Percentiles rank a stretch among this genome's conserved stretches.
These are phyloP conservation scores for Trichoderma brevicompactum DNA, from an alignment of 2,329 filamentous ascomycete genomes.

Conservation along the genomic window DNA sequence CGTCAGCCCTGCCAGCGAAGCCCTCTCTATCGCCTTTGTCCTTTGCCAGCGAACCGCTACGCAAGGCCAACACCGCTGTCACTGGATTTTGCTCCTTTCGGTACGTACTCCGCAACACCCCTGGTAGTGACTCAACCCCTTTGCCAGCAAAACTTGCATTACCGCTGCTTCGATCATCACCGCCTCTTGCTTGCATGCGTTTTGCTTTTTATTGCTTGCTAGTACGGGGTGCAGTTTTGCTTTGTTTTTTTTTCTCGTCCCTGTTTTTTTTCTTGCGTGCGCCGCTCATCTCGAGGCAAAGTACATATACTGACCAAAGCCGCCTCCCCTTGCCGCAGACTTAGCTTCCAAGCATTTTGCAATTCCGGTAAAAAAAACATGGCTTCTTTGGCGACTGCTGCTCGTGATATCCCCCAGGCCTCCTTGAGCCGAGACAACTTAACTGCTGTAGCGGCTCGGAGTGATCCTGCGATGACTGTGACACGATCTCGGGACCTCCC, in stretches of 20 bases:
- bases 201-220: conserved; percentile 3
- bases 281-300: not conserved
- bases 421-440: conserved; percentile 70
- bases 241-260: not conserved
- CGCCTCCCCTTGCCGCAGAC: conserved; percentile 39
- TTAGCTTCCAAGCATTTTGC: conserved; percentile 49
- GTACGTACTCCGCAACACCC: conserved; percentile 39
- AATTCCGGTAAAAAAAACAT: conserved; percentile 51
- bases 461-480: conserved; percentile 62
- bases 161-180: conserved; percentile 25
- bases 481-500: conserved; percentile 70
- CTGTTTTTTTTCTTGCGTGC: not conserved
- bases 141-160: conserved; percentile 28
- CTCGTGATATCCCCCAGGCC: conserved; percentile 68
- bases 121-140: conserved; percentile 32
- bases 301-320: conserved; percentile 27
- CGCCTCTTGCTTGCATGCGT: conserved; percentile 26
- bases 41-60: conserved; percentile 32
- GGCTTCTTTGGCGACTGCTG: conserved; percentile 69
- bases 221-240: not conserved
- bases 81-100: conserved; percentile 39
- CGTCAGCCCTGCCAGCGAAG: conserved; percentile 52
- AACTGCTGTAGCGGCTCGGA: conserved; percentile 71
- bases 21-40: conserved; percentile 33
- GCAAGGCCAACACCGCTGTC: conserved; percentile 34